Evolutionary conservation across 2,329 filamentous ascomycete genomes (phyloP).

Genomic region (Fusarium brachygibbosum): DNA sequence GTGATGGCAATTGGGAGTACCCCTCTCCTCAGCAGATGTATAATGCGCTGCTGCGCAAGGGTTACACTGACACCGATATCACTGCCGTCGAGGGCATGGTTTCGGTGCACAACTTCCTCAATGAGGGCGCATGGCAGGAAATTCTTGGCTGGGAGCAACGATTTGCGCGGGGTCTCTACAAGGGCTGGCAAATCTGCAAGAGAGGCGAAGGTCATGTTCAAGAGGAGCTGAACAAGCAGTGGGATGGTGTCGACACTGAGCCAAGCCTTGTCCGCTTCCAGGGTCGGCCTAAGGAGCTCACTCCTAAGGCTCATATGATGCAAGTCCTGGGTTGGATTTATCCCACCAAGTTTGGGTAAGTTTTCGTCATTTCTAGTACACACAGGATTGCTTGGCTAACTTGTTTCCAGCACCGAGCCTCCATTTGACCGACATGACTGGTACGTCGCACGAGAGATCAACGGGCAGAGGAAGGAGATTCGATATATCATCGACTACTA

Average conservation of each 20-base stretch:
- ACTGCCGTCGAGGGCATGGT: slow-evolving; percentile 98
- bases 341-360: slow-evolving; percentile 82
- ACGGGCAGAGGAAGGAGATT: slow-evolving; percentile 79
- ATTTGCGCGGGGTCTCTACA: slow-evolving; percentile 79
- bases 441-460: slow-evolving; percentile 83
- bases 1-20: slow-evolving; percentile 92
- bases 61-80: slow-evolving; percentile 92
- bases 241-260: slow-evolving; percentile 66
- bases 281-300: slow-evolving; percentile 88
- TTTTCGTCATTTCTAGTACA: slow-evolving; percentile 28
- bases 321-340: slow-evolving; percentile 84
- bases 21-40: slow-evolving; percentile 99
- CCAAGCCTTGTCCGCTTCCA: slow-evolving; percentile 89
- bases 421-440: slow-evolving; percentile 98
- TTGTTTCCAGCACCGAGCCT: slow-evolving; percentile 73
- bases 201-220: slow-evolving; percentile 76
- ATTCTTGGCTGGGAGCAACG: slow-evolving; percentile 94
- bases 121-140: slow-evolving; percentile 97
- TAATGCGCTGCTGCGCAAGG: slow-evolving; percentile 95
- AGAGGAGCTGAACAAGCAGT: slow-evolving; percentile 62
- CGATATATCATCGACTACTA: slow-evolving; percentile 99
- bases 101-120: slow-evolving; percentile 96
- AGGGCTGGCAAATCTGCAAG: slow-evolving; percentile 80
- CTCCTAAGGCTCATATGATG: slow-evolving; percentile 89
- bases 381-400: slow-evolving; percentile 30